These are phyloP conservation scores for Daldinia grandis DNA, from an alignment of 495 filamentous ascomycete genomes.

Conservation along the genomic window DNA sequence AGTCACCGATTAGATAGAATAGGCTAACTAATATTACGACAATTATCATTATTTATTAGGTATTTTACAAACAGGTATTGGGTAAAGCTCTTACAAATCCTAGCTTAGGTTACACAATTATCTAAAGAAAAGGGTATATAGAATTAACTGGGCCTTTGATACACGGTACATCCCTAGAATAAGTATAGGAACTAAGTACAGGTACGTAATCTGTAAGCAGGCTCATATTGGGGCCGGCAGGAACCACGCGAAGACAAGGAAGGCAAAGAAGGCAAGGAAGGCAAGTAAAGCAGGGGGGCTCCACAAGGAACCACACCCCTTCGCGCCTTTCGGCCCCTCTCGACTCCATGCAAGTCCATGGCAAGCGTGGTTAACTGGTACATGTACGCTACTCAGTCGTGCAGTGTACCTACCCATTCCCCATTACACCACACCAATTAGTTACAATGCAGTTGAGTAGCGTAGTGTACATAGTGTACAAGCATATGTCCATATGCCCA, in stretches of 20 bases:
- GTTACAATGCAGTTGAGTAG: neutral
- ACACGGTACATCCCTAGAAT: neutral
- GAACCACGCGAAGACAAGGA: slow-evolving; percentile 38
- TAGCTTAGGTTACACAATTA: slow-evolving; percentile 5
- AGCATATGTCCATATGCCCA: slow-evolving; percentile 18
- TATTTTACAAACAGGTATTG: slow-evolving; percentile 1
- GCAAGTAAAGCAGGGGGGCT: slow-evolving; percentile 8
- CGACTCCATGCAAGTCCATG: slow-evolving; percentile 13
- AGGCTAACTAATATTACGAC: neutral
- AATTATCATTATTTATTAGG: neutral
- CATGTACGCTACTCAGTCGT: neutral
- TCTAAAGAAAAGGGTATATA: slow-evolving; percentile 6
- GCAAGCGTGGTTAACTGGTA: neutral
- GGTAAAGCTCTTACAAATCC: slow-evolving; percentile 11
- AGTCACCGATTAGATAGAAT: too few relatives aligned
- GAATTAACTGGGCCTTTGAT: neutral
- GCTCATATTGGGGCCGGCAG: slow-evolving; percentile 25
- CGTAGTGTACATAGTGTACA: slow-evolving; percentile 14
- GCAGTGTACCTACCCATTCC: neutral
- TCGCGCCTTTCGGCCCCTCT: slow-evolving; percentile 22
- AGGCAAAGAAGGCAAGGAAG: slow-evolving; percentile 12
- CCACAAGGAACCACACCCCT: slow-evolving; percentile 13
- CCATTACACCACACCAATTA: neutral
- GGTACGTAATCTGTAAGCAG: slow-evolving; percentile 31
- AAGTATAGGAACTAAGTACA: neutral